Evolutionary conservation across 306 rosid genomes (phyloP).

Genomic region (Inga laurina): DNA sequence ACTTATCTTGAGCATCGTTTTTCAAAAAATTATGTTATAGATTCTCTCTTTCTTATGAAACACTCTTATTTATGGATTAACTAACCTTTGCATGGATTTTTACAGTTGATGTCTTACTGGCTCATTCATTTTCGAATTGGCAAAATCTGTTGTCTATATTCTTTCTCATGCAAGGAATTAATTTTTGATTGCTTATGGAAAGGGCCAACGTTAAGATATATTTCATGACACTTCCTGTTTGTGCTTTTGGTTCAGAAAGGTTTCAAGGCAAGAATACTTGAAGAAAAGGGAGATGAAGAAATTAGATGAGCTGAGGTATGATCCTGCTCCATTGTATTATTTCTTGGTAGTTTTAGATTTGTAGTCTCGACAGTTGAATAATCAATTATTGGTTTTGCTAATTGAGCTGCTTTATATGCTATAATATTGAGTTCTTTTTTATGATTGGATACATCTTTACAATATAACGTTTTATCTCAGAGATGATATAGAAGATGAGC

Average conservation of each 20-base stretch:
- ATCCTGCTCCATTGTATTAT: slow-evolving; percentile 1
- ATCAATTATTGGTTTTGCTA: not conserved
- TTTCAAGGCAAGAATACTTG: slow-evolving; percentile 86
- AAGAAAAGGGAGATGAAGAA: slow-evolving; percentile 95
- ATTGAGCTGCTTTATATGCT: not conserved
- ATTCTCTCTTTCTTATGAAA: not conserved
- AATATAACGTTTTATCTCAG: slow-evolving; percentile 42
- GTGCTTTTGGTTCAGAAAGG: slow-evolving; percentile 55
- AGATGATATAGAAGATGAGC: slow-evolving; percentile 92
- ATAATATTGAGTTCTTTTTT: slow-evolving; percentile 21
- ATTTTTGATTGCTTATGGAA: not conserved
- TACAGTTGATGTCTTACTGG: not conserved
- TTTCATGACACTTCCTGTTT: slow-evolving; percentile 27
- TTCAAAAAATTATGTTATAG: not conserved
- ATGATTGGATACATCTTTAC: slow-evolving; percentile 15
- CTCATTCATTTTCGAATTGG: not conserved
- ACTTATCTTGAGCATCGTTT: not conserved
- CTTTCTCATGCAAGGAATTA: not conserved
- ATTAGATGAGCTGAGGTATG: slow-evolving; percentile 82
- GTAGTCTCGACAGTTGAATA: not conserved
- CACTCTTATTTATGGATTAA: not conserved
- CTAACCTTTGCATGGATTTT: not conserved
- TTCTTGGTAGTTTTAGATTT: slow-evolving; percentile 21
- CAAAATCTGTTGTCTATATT: not conserved
- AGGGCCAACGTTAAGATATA: slow-evolving; percentile 20